phyloP scores from a whole-genome alignment of 805 yeast genomes.

The Saccharomycopsis fibuligera region DNA sequence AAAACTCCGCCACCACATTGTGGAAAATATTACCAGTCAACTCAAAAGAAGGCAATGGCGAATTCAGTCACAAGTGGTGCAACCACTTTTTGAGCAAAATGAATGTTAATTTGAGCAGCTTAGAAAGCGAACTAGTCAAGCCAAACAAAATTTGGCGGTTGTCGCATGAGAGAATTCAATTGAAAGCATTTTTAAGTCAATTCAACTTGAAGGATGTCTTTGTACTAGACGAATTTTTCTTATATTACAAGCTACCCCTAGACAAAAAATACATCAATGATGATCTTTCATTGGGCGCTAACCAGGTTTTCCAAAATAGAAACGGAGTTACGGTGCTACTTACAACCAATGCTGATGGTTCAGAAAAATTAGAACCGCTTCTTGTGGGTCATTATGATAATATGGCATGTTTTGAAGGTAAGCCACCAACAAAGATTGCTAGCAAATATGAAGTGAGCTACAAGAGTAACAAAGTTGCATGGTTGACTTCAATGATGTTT shows the following conservation, averaged over 20 bases:
- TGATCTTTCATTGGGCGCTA: constrained; percentile 27
- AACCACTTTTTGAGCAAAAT: constrained; percentile 41
- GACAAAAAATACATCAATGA: constrained; percentile 47
- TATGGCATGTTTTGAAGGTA: constrained; percentile 35
- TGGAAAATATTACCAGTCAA: constrained; percentile 54
- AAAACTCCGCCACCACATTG: constrained; percentile 54
- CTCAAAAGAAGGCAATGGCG: constrained; percentile 56
- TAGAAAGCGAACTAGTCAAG: constrained; percentile 37
- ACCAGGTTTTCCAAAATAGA: constrained; percentile 23
- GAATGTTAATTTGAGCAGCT: constrained; percentile 44
- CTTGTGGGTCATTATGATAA: constrained; percentile 54
- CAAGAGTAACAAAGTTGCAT: constrained; percentile 53
- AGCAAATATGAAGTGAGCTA: constrained; percentile 46
- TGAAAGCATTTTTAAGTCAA: constrained; percentile 40
- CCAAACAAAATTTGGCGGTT: constrained; percentile 54
- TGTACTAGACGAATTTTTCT: constrained; percentile 53
- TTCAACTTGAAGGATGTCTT: constrained; percentile 48
- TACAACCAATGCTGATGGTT: constrained; percentile 56
- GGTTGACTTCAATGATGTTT: constrained; percentile 58
- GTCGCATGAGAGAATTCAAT: constrained; percentile 43
- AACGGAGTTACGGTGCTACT: constrained; percentile 51
- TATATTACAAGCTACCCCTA: constrained; percentile 53
- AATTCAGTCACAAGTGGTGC: constrained; percentile 62
- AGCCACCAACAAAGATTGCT: constrained; percentile 39
- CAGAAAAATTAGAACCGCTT: constrained; percentile 54